Conservation (phyloP, 352 stramenopile genomes). For the Phytophthora pseudosyringae region DNA sequence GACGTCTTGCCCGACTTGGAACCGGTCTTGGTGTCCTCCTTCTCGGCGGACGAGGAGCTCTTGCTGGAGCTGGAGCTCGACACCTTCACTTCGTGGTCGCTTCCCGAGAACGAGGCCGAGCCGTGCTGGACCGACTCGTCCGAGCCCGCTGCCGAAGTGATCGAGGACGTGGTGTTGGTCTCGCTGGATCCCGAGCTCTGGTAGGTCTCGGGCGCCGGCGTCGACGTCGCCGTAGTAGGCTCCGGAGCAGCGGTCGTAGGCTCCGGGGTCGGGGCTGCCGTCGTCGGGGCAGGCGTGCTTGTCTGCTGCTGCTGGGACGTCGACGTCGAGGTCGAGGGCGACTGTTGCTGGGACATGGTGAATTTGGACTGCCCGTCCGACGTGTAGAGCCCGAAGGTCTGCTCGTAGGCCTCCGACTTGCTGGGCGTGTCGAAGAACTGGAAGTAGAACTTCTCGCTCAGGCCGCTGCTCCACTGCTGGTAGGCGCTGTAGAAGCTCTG, state of each 20-base stretch:
- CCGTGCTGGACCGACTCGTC: conserved; percentile 12
- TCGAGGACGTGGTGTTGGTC: conserved; percentile 24
- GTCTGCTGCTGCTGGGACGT: conserved; percentile 28
- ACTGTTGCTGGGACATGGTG: conserved; percentile 36
- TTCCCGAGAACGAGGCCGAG: conserved; percentile 21
- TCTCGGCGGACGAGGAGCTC: conserved; percentile 9
- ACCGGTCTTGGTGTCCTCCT: conserved; percentile 27
- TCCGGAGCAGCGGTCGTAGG: conserved; percentile 14
- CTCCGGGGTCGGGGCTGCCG: conserved; percentile 11
- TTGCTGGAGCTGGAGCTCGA: conserved; percentile 31
- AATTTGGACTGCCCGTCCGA: conserved; percentile 63
- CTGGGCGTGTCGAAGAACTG: conserved; percentile 76
- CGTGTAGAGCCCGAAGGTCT: conserved; percentile 59
- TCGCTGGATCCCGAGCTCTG: conserved; percentile 24
- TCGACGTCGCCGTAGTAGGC: conserved; percentile 16
- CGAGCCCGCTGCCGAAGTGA: conserved; percentile 21
- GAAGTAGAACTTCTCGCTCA: conserved; percentile 78
- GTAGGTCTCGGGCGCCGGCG: conserved; percentile 21
- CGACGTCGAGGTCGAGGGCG: conserved; percentile 2
- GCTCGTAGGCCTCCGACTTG: conserved; percentile 50
- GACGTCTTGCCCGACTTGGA: conserved; percentile 28
- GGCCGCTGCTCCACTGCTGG: conserved; percentile 57
- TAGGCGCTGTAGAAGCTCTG: conserved; percentile 64
- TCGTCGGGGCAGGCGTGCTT: conserved; percentile 12
- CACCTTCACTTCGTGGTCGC: conserved; percentile 25